Evolutionary conservation across 257 asterid species (phyloP), one percentile per base, ranked within the genome.

Genomic region (Solanum clarkiae): DNA sequence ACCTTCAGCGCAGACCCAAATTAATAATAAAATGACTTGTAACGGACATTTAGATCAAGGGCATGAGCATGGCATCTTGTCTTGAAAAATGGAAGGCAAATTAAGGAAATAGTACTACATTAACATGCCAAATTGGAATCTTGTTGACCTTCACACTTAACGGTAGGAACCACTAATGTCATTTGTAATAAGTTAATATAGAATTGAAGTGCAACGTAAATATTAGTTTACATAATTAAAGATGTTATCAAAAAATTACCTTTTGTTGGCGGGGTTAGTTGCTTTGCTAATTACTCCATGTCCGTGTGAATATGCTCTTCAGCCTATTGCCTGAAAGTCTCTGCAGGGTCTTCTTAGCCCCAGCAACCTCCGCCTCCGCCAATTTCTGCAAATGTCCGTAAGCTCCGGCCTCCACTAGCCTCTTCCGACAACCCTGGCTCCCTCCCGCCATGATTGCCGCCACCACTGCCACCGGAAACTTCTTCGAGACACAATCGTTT

Each of bases 291-390:
- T 86, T 87, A 91, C 94, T 89, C 98, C 98, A 96, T 14, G 96
- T 88, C 92, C 92, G 89, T 60, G 91, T 82, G 88, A 96, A 90
- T 84, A 96, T 93, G 86, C 89, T 94, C 45, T 93, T 92, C 72
- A 96, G 90, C 89, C 94, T 91, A 88, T 92, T 96, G 10, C 94
- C 92, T 1, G 99, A 96, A 79, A 96, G 97, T 87, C 98, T 92
- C 88, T 95, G 99, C 85, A 94, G 85, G 47, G 97, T 95, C 93
- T 93, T 96, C 84, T 91, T 94, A 42, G 99, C 97, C 68, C 99
- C 98, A 17, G 85, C 68, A 71, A 93, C 93, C 72, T 96, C 98
- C 83, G 89, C 63, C 84, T 94, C 98, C 0, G 91, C 86, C 90
- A 96, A 74, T 77, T 91, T 92, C 92, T 93, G 98, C 87, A 96